Conservation (phyloP, 768 basidiomycete species). For the Hericium erinaceus region DNA sequence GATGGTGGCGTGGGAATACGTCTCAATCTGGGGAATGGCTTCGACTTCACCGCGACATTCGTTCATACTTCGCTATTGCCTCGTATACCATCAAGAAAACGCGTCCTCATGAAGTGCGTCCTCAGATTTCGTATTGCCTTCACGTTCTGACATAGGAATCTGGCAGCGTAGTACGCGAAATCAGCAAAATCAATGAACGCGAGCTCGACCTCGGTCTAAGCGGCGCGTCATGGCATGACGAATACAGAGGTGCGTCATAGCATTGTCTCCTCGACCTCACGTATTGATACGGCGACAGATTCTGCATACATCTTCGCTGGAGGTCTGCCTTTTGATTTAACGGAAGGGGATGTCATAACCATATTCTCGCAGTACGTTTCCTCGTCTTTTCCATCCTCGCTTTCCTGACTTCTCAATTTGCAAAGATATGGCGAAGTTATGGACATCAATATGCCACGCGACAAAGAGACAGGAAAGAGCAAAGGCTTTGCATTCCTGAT, state of each 20-base stretch:
- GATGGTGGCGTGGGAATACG: constrained; percentile 12
- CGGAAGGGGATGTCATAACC: constrained; percentile 95
- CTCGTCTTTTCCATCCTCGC: not conserved
- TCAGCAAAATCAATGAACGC: constrained; percentile 84
- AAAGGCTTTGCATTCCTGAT: constrained; percentile 94
- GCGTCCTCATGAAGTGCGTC: constrained; percentile 62
- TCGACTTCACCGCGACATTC: too few relatives aligned
- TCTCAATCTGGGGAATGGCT: not conserved
- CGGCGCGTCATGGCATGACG: constrained; percentile 88
- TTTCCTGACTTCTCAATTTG: not conserved
- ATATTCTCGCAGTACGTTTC: constrained; percentile 90
- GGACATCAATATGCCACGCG: constrained; percentile 90
- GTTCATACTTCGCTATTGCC: not conserved
- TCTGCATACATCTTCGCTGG: constrained; percentile 95
- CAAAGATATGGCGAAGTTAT: constrained; percentile 91
- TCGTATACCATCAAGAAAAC: not conserved
- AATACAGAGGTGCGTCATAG: constrained; percentile 66
- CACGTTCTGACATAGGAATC: constrained; percentile 7
- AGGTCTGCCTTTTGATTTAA: constrained; percentile 79
- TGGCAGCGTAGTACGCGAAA: constrained; percentile 82
- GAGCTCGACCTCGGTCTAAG: constrained; percentile 73
- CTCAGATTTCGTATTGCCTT: not conserved
- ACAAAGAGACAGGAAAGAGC: constrained; percentile 86
- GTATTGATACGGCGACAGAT: constrained; percentile 33
- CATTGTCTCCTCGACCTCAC: too few relatives aligned